Evolutionary conservation across 2,329 filamentous ascomycete genomes (phyloP), one percentile per base, ranked within the genome.

Genomic region (Colletotrichum australisinense): DNA sequence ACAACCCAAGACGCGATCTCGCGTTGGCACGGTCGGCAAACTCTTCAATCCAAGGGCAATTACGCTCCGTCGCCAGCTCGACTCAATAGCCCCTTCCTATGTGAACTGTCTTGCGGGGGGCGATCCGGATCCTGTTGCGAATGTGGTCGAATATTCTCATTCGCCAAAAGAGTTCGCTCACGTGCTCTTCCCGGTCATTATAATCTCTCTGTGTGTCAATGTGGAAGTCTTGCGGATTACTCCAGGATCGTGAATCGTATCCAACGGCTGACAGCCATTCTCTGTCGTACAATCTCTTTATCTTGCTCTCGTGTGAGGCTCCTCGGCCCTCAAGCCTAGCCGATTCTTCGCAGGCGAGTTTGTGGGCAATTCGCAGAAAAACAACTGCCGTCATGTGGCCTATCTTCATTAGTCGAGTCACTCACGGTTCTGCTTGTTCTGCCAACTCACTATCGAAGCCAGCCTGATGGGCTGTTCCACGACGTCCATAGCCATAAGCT

Each of bases 381-480:
- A 67, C 24, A 3, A 38, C 32, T 11, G 63, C 63, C 6, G 68
- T 67, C 68, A 72, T 74, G 63, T 62, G 72, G 9, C 68, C 72
- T 74, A 30, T 16, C 11, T n/a, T 8, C 32, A 12, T 68, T 38
- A 63, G 46, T 35, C 28, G 9, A n/a, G 6, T 1, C 28, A 22
- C n/a, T 6, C 6, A 7, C 9, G 11, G 2, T 16, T 53, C 30
- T 22, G 19, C 19, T 35, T 16, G 7, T 30, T 1, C 4, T 11
- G 26, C 5, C 16, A 11, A 63, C 68, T 52, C 11, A 68, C 68
- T 67, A 19, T 74, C 72, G 42, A 57, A 63, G 5, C 68, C 63
- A 12, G 72, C 72, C 26, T 74, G 52, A 22, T 74, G 72, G 8
- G 56, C 63, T 7, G 49, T 63, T 14, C 8, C 56, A 6, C 5